Evolutionary conservation across 2,329 filamentous ascomycete genomes (phyloP).

Genomic region (Trichoderma atrobrunneum): DNA sequence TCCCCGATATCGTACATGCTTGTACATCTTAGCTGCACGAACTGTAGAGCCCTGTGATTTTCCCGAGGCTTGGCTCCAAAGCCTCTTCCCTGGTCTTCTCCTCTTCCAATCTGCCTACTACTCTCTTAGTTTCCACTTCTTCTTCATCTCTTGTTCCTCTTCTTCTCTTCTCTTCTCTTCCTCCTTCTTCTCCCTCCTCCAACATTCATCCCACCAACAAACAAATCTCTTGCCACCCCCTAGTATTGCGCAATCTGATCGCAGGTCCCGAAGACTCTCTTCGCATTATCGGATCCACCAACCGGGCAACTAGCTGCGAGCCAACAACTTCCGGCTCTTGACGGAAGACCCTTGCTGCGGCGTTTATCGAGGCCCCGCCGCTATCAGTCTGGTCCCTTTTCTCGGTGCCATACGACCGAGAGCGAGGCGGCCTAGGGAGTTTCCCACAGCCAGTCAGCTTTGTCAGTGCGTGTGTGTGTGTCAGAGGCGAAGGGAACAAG

Average conservation of each 20-base stretch:
- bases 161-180: not conserved
- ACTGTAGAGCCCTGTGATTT: slow-evolving; percentile 2
- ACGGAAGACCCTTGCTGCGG: slow-evolving; percentile 9
- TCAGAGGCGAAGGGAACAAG: not conserved
- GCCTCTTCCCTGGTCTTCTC: not conserved
- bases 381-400: slow-evolving; percentile 11
- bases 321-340: slow-evolving; percentile 15
- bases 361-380: slow-evolving; percentile 15
- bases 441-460: slow-evolving; percentile 3
- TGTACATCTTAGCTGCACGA: not conserved
- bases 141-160: not conserved
- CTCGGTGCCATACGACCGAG: slow-evolving; percentile 12
- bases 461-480: slow-evolving; percentile 1
- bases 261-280: not conserved
- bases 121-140: not conserved
- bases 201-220: not conserved
- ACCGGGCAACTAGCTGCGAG: slow-evolving; percentile 13
- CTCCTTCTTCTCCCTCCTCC: not conserved
- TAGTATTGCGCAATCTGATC: slow-evolving; percentile 18
- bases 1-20: not conserved
- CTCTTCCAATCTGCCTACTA: not conserved
- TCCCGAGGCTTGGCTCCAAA: slow-evolving; percentile 6
- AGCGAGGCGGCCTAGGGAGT: not conserved
- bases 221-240: not conserved
- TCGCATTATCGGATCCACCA: slow-evolving; percentile 14